Evolutionary conservation across 768 basidiomycete genomes (phyloP), one percentile per base, ranked within the genome.

Genomic region (Flagelloscypha sp.): DNA sequence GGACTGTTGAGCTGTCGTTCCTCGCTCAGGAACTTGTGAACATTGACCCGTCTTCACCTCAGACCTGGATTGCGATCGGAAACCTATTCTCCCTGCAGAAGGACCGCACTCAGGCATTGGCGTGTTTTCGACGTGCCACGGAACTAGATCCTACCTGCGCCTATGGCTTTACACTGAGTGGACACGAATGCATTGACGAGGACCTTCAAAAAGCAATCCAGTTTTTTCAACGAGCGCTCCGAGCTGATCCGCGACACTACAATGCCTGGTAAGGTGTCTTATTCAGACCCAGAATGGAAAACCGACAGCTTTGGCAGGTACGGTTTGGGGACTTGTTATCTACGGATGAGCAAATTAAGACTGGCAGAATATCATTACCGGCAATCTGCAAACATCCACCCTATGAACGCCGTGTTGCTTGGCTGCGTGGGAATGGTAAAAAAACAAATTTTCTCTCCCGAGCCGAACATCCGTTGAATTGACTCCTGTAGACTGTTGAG

Each of bases 281-380:
- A 41, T 36, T 49, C 37, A 29, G 38, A 36, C 25, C 33, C 29
- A 36, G 20, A 16, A 41, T 43, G 38, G 29, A 52, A 58, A 52
- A 59, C 61, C 52, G 46, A 37, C 42, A 55, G 38, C 59, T 53
- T 47, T 55, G 38, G 44, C 51, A 97, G 94, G 94, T 99, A 98
- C 59, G 95, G 95, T n/a, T 68, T 99, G 48, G 95, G 95, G 42
- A 87, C 87, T 23, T 97, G 92, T 53, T 98, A 97, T 67, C 69
- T 94, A 56, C 75, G 89, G 49, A 88, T 84, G 74, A 92, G 86
- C 59, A 97, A 94, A 65, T 65, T 87, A 39, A 79, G 86, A 29
- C 68, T 93, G 34, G 95, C 95, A 28, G 92, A 98, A 56, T 97
- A 94, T 63, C 93, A 98, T 61, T 98, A 88, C 66, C 75, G 86